Base-by-base conservation (phyloP, 345 rosid genomes). In the Gynandropsis gynandra region DNA sequence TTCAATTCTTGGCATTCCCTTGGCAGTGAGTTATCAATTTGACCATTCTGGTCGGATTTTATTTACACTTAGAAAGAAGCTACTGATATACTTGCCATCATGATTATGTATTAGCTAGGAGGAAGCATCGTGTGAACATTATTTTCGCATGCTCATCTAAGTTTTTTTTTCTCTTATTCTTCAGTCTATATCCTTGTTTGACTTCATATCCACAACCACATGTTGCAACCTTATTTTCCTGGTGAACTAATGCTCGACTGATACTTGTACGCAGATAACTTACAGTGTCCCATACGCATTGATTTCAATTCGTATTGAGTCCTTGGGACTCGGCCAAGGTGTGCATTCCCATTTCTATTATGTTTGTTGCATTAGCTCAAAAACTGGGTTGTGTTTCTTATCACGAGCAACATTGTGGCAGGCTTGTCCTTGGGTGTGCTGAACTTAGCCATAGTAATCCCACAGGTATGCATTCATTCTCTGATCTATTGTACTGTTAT, bases 301-400 rank as follows among this genome's bases (percentile, higher is more conserved):
- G 76, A 72, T 92, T 65, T 79, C 97, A 24, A 67, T 80, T 32
- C 86, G 94, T 48, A 87, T 82, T 16, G 98, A 85, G 64, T 56
- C 95, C 47, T 62, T 87, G 64, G 97, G 97, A 17, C 90, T 92
- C 62, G 98, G 98, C 29, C 98, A 92, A 83, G 97, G 97, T 92
- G 47, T 24, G 71, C 48, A 47, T 56, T 10, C 35, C 34, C 42
- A 54, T 67, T 34, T 1, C n/a, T 49, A 42, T 49, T 51, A 9
- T 62, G 8, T 52, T 50, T 40, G 37, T 8, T 50, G 33, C 43
- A 24, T 52, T 17, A 54, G 11, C 32, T 50, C 31, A 18, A 9
- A 64, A 44, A 42, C 32, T 57, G 52, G 61, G 51, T 57, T 43
- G 17, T 17, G 29, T 29, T 71, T 61, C 59, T 49, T 64, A 50